A percentile compares a stretch with the other conserved stretches of the same genome.
Evolutionary conservation across 805 yeast genomes (phyloP).

Genomic region (Cyberlindnera mississippiensis): DNA sequence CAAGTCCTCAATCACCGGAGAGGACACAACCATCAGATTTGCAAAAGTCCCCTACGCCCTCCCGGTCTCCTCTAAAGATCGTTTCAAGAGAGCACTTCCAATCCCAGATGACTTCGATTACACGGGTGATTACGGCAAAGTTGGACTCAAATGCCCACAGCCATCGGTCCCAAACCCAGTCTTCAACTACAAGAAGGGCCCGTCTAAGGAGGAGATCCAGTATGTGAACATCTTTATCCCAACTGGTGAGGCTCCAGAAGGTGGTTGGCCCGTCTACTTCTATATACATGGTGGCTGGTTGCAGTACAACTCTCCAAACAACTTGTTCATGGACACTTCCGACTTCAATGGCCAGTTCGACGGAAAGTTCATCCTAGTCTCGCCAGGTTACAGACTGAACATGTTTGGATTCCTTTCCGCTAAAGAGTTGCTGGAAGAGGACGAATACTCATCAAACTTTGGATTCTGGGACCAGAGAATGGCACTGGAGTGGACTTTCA

Average conservation of each 20-base stretch:
- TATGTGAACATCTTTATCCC: slow-evolving; percentile 39
- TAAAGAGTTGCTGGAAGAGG: slow-evolving; percentile 32
- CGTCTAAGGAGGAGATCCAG: slow-evolving; percentile 31
- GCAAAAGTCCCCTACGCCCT: slow-evolving; percentile 34
- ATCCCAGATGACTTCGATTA: slow-evolving; percentile 35
- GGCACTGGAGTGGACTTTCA: slow-evolving; percentile 44
- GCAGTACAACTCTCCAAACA: slow-evolving; percentile 27
- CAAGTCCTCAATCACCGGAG: slow-evolving; percentile 6
- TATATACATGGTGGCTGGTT: slow-evolving; percentile 44
- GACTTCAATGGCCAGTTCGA: slow-evolving; percentile 28
- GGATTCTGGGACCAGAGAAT: slow-evolving; percentile 41
- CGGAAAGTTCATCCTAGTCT: slow-evolving; percentile 35
- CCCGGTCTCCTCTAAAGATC: slow-evolving; percentile 29
- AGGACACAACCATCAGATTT: slow-evolving; percentile 26
- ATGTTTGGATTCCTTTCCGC: slow-evolving; percentile 36
- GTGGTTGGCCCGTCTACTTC: slow-evolving; percentile 40
- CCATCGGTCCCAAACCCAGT: slow-evolving; percentile 31
- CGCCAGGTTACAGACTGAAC: slow-evolving; percentile 39
- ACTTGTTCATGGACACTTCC: slow-evolving; percentile 21
- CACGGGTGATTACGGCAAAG: slow-evolving; percentile 35
- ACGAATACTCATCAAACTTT: slow-evolving; percentile 23
- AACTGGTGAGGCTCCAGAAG: slow-evolving; percentile 29
- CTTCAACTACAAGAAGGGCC: slow-evolving; percentile 18
- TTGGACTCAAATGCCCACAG: slow-evolving; percentile 36
- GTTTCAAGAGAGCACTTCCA: slow-evolving; percentile 33